phyloP scores from a whole-genome alignment of 371 early-diverging fungal genomes.

The Lichtheimia ramosa region DNA sequence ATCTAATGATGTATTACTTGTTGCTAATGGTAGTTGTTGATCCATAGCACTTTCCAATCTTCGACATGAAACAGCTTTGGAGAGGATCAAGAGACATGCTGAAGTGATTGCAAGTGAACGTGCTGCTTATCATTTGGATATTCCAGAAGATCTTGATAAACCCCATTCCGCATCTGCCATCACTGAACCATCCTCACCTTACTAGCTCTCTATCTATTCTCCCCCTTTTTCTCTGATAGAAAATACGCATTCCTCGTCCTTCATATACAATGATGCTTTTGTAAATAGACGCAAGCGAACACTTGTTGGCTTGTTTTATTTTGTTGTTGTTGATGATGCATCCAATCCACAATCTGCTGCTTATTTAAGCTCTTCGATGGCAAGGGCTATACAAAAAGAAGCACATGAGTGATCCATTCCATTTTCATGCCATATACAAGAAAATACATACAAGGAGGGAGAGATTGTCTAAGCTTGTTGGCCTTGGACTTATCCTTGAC shows the following conservation, averaged over 20 bases:
- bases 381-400: conserved; percentile 25
- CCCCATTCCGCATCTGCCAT: no score
- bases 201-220: no score
- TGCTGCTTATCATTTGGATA: neutral
- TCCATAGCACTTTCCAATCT: conserved; percentile 10
- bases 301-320: no score
- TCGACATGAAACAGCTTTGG: conserved; percentile 10
- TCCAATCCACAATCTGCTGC: neutral
- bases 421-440: neutral
- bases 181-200: no score
- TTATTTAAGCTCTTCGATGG: conserved; percentile 41
- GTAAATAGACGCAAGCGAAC: no score
- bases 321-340: no score
- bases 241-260: no score
- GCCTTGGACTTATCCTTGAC: conserved; percentile 97
- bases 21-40: no score
- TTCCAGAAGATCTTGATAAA: conserved; percentile 1
- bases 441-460: conserved; percentile 69
- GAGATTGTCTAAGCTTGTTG: conserved; percentile 92
- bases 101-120: conserved; percentile 8
- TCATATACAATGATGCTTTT: no score
- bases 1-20: no score
- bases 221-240: no score
- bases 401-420: neutral
- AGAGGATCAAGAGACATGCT: conserved; percentile 9